phyloP scores from a whole-genome alignment of 108 stramenopile species.

The Cyclotella kingstonii region DNA sequence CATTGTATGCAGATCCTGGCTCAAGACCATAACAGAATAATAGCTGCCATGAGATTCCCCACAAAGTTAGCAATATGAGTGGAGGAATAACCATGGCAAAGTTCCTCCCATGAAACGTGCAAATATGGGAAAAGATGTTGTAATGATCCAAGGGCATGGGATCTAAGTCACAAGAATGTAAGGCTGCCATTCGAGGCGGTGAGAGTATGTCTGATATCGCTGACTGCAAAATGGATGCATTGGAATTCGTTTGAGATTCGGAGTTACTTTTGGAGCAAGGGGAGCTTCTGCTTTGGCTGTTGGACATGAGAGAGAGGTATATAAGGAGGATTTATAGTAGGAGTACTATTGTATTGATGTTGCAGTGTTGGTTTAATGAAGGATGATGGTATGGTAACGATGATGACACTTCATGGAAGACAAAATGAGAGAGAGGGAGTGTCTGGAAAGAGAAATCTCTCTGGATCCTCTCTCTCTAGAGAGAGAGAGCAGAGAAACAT shows the following conservation, averaged over 20 bases:
- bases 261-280: background rate
- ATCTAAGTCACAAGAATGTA: slow-evolving; percentile 25
- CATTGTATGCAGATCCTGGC: slow-evolving; percentile 3
- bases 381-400: no score
- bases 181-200: slow-evolving; percentile 23
- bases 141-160: slow-evolving; percentile 27
- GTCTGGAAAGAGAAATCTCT: no score
- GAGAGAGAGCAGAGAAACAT: no score
- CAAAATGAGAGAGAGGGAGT: no score
- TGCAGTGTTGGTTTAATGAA: no score
- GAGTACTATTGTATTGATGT: no score
- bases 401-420: no score
- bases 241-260: background rate
- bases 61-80: slow-evolving; percentile 14
- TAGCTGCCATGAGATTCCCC: slow-evolving; percentile 43
- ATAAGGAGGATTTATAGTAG: no score
- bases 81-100: slow-evolving; percentile 32
- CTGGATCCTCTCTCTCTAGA: no score
- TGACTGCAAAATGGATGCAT: background rate
- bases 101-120: slow-evolving; percentile 31
- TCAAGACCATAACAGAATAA: slow-evolving; percentile 19
- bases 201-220: slow-evolving; percentile 22
- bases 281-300: no score
- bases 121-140: slow-evolving; percentile 34
- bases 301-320: no score